phyloP scores from a whole-genome alignment of 208 protist species.

The Strigomonas oncopelti region DNA sequence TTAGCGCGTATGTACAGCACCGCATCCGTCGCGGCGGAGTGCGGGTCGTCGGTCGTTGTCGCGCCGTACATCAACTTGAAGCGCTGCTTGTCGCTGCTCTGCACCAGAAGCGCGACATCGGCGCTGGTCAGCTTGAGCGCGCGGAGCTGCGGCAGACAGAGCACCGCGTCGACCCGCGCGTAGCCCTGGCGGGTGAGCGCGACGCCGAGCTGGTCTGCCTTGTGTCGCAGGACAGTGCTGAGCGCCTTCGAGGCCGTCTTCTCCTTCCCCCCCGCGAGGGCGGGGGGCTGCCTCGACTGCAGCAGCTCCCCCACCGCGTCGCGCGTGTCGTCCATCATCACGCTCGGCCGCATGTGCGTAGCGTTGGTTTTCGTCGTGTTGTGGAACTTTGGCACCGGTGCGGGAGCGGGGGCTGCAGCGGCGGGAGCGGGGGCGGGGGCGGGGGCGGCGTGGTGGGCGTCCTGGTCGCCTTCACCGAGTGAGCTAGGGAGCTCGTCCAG shows the following conservation, averaged over 20 bases:
- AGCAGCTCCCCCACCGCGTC: slow-evolving; percentile 36
- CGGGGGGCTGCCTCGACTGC: neutral
- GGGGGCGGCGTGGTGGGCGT: neutral
- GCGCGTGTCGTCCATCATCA: slow-evolving; percentile 19
- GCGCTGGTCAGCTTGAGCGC: slow-evolving; percentile 16
- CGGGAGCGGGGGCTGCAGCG: neutral
- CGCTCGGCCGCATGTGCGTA: neutral
- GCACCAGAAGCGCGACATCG: slow-evolving; percentile 48
- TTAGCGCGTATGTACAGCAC: slow-evolving; percentile 68
- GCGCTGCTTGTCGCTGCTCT: slow-evolving; percentile 71
- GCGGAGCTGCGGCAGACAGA: slow-evolving; percentile 26
- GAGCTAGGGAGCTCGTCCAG: slow-evolving; percentile 15
- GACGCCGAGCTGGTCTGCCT: slow-evolving; percentile 43
- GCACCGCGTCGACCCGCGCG: slow-evolving; percentile 42
- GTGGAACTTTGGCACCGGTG: neutral
- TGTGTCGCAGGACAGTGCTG: slow-evolving; percentile 67
- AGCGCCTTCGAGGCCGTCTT: slow-evolving; percentile 57
- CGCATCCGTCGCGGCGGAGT: neutral
- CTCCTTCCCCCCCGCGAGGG: slow-evolving; percentile 1
- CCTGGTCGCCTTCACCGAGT: neutral
- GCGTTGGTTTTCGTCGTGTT: neutral
- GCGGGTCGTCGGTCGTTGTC: neutral
- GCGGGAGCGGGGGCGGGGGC: neutral
- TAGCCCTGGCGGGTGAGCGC: slow-evolving; percentile 64
- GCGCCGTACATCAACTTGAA: slow-evolving; percentile 52